Evolutionary conservation across 108 stramenopile genomes (phyloP).

Genomic region (Cyclostephanos invisitatus): DNA sequence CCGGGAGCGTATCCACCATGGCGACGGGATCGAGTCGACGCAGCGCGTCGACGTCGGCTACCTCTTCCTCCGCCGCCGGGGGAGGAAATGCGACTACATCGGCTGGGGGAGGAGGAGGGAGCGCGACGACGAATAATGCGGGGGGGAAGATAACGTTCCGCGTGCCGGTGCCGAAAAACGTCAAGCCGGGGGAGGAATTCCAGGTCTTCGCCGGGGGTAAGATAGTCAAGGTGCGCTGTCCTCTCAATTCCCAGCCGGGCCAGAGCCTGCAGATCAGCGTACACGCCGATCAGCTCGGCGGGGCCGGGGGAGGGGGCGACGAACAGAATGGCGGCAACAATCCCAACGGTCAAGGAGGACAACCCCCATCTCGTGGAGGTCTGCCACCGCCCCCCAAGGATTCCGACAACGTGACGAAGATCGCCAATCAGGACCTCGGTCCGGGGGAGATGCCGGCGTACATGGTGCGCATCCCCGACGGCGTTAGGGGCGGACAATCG

Average conservation of each 20-base stretch:
- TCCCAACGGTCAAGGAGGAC: too few species aligned
- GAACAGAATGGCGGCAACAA: not conserved
- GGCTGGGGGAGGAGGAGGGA: too few species aligned
- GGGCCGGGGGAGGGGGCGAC: slow-evolving; percentile 2
- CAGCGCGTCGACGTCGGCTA: too few species aligned
- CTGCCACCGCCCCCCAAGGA: slow-evolving; percentile 49
- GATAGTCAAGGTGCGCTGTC: slow-evolving; percentile 76
- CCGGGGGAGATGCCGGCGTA: slow-evolving; percentile 65
- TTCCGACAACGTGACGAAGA: slow-evolving; percentile 61
- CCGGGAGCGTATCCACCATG: not conserved
- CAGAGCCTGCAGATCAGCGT: slow-evolving; percentile 66
- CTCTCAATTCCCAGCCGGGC: slow-evolving; percentile 60
- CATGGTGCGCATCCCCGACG: slow-evolving; percentile 78
- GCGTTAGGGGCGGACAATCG: slow-evolving; percentile 62
- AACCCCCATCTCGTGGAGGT: too few species aligned
- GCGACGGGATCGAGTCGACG: not conserved
- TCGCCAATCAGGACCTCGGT: slow-evolving; percentile 41
- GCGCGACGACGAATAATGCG: too few species aligned
- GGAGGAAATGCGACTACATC: too few species aligned
- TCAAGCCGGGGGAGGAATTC: slow-evolving; percentile 82
- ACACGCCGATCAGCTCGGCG: slow-evolving; percentile 53
- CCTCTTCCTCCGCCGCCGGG: slow-evolving; percentile 23
- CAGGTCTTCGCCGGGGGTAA: slow-evolving; percentile 74
- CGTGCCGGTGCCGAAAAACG: slow-evolving; percentile 70
- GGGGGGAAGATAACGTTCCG: slow-evolving; percentile 56